phyloP scores from a whole-genome alignment of 2,329 filamentous ascomycete species.

The Bipolaris bicolor region DNA sequence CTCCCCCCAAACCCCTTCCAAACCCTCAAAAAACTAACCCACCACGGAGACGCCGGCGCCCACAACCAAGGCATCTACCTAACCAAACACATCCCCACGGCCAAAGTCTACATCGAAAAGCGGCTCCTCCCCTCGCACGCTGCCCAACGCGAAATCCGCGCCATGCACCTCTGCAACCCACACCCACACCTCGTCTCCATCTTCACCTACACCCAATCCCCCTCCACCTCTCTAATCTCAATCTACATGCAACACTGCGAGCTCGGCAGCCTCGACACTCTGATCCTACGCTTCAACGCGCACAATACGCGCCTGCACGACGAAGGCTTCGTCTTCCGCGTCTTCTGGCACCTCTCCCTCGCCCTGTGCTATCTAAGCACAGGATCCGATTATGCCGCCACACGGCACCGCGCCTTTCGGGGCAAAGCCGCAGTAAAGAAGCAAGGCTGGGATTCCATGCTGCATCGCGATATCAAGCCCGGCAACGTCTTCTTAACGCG shows the following conservation, averaged over 20 bases:
- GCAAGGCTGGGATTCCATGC: conserved; percentile 13
- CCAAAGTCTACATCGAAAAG: conserved; percentile 4
- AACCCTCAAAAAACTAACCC: background rate
- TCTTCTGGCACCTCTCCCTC: conserved; percentile 18
- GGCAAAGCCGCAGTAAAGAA: background rate
- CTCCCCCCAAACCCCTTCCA: background rate
- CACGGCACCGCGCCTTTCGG: background rate
- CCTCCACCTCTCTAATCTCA: background rate
- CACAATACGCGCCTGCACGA: background rate
- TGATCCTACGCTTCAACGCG: conserved; percentile 6
- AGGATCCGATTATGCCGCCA: conserved; percentile 6
- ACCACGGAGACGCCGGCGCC: background rate
- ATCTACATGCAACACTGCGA: conserved; percentile 25
- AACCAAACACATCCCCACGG: background rate
- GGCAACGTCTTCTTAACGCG: conserved; percentile 23
- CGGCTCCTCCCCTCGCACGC: background rate
- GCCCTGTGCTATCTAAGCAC: conserved; percentile 20
- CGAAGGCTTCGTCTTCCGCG: conserved; percentile 24
- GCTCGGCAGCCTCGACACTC: conserved; percentile 19
- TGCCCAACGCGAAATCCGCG: background rate
- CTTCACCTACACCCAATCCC: background rate
- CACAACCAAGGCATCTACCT: conserved; percentile 2
- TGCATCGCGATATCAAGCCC: conserved; percentile 29
- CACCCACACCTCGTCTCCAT: conserved; percentile 1
- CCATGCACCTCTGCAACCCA: background rate